Evolutionary conservation across 495 filamentous ascomycete species (phyloP), one percentile per base, ranked within the genome.

Genomic region (Parmelia sp.): DNA sequence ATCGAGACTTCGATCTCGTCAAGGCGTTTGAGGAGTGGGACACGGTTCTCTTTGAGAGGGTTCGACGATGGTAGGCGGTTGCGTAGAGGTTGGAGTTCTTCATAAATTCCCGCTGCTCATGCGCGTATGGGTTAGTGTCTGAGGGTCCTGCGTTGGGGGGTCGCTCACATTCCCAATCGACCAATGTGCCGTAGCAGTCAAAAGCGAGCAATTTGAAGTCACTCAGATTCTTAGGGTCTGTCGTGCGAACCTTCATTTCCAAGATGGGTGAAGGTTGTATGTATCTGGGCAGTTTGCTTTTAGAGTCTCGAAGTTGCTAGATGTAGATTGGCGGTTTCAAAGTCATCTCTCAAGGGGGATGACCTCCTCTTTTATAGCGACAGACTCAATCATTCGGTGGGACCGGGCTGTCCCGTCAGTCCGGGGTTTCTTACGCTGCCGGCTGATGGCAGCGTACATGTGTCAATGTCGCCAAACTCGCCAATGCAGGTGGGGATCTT

Each of bases 161-260:
- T 5, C 37, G 37, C 65, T 76, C 74, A 47, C 70, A 62, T 72
- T 91, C 83, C 88, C 87, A 90, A 78, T 92, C 88, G 58, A 93
- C 85, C 31, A 92, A 81, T 0, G 90, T 95, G 72, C 90, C 88
- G 73, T 90, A 93, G 78, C 89, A 84, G 73, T 95, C 90, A 77
- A 95, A 94, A 71, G 76, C 78, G 39, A 91, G 83, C 61, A 86
- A 71, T 7, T 70, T 73, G 72, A 76, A 83, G 65, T 74, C 63
- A 23, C 72, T 72, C 25, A 83, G 74, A 27, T 57, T 58, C 23
- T 60, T 23, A 6, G 58, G 29, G 29, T 64, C 45, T 10, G 17
- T 37, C 19, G 66, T n/a, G 57, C 62, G 66, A 12, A 65, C 62
- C 55, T 68, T 68, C 66, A 68, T 68, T 10, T 25, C 6, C 15